Evolutionary conservation across 2,329 filamentous ascomycete species (phyloP).

Genomic region (Sporothrix variecibatus): DNA sequence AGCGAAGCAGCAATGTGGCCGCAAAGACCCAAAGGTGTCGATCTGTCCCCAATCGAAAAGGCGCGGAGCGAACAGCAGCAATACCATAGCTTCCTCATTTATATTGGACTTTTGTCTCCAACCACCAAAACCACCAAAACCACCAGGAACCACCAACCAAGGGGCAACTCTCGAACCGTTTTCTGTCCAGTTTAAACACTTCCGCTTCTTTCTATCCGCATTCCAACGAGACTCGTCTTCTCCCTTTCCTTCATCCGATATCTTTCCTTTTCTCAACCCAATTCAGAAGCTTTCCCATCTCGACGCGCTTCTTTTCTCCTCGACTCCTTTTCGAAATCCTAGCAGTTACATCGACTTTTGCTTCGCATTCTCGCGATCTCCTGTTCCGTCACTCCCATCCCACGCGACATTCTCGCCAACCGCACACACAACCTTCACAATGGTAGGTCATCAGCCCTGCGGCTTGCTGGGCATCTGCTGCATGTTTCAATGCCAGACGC

Average conservation of each 20-base stretch:
- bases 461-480: not conserved
- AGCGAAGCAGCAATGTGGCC: constrained; percentile 14
- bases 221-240: not conserved
- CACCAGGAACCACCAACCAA: not conserved
- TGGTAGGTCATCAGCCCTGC: constrained; percentile 27
- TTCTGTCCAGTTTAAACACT: not conserved
- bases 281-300: not conserved
- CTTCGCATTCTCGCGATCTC: not conserved
- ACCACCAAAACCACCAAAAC: not conserved
- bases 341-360: not conserved
- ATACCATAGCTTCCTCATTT: constrained; percentile 13
- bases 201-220: not conserved
- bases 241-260: not conserved
- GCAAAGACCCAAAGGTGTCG: constrained; percentile 14
- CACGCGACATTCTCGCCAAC: constrained; percentile 4
- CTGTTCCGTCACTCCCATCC: not conserved
- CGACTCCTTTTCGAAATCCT: not conserved
- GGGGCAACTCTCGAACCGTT: not conserved
- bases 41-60: constrained; percentile 16
- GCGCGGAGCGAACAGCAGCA: not conserved
- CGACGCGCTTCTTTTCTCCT: not conserved
- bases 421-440: constrained; percentile 25
- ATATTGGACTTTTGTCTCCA: not conserved
- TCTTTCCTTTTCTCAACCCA: not conserved
- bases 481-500: not conserved